Evolutionary conservation across 139 green algal species (phyloP), one percentile per base, ranked within the genome.

Genomic region (Coelastrella sp.): DNA sequence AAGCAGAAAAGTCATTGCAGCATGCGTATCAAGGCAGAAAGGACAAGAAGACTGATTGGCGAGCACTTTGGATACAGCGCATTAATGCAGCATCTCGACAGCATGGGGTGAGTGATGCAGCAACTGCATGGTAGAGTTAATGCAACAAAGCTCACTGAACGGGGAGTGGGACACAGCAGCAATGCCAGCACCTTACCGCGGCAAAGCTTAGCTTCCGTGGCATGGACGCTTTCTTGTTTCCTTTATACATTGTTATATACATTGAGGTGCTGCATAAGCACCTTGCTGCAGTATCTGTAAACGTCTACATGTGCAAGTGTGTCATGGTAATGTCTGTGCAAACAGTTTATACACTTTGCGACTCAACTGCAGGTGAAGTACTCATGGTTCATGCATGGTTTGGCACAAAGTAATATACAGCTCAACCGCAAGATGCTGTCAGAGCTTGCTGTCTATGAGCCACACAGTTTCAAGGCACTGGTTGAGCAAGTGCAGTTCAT

Each of bases 361-460:
- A 49, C 35, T 49, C 35, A 49, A 49, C 83, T 66, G 85, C 96
- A 99, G 97, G 82, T 99, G 17, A 94, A 95, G 49, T 99, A 99
- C 93, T 96, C 93, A 7, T 85, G 94, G 15, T 95, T 99, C 17
- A 98, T 99, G 8, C 78, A 96, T 83, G 97, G 97, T 1, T 85
- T 99, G 72, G 66, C 94, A 27, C 24, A 94, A 35, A 90, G 98
- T 59, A 99, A 99, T 94, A 95, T 99, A 20, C 88, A 95, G 63
- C 79, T 99, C 7, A 98, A 99, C 91, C 92, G 97, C 65, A 99
- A 99, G 94, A 95, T 98, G 82, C 92, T 99, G 58, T 95, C 96
- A 4, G 97, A 99, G 86, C 93, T 99, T 72, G 98, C 98, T 7
- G 95, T 96, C 84, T 95, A 96, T 85, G 98, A 99, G 93, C 98